phyloP scores from a whole-genome alignment of 352 stramenopile species.

The Pythium phragmitis region DNA sequence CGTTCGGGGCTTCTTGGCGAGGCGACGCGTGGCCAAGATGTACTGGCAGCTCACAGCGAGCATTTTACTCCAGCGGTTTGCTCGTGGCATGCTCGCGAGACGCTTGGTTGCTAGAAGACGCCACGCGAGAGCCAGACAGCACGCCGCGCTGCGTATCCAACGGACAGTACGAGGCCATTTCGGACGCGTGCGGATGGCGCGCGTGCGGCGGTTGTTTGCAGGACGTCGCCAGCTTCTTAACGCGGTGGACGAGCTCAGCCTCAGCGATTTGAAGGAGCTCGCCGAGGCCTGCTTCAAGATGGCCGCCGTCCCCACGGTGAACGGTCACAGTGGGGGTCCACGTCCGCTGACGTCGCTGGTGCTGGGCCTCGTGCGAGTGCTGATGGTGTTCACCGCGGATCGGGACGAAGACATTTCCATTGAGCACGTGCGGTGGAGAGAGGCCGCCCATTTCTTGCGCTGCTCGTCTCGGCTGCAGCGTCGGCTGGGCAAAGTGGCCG shows the following conservation, averaged over 20 bases:
- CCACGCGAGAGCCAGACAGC: slow-evolving; percentile 20
- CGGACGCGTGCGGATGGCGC: slow-evolving; percentile 57
- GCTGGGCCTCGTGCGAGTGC: slow-evolving; percentile 64
- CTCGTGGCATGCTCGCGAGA: slow-evolving; percentile 55
- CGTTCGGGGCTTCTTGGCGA: slow-evolving; percentile 63
- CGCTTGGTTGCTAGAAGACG: slow-evolving; percentile 29
- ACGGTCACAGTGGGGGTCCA: background rate
- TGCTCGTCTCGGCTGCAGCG: slow-evolving; percentile 47
- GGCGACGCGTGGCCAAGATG: slow-evolving; percentile 57
- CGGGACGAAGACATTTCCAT: slow-evolving; percentile 52
- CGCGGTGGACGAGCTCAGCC: slow-evolving; percentile 27
- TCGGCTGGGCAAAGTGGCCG: slow-evolving; percentile 42
- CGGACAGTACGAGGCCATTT: slow-evolving; percentile 54
- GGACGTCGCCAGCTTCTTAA: slow-evolving; percentile 30
- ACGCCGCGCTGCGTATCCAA: slow-evolving; percentile 45
- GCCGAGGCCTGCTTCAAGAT: slow-evolving; percentile 51
- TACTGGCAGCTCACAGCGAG: slow-evolving; percentile 68
- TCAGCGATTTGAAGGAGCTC: slow-evolving; percentile 56
- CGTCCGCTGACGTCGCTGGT: slow-evolving; percentile 49
- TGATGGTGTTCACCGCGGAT: slow-evolving; percentile 70
- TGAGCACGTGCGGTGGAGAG: slow-evolving; percentile 55
- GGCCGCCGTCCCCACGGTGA: slow-evolving; percentile 35
- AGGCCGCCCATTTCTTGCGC: slow-evolving; percentile 53
- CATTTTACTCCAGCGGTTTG: slow-evolving; percentile 52
- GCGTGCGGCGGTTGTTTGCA: slow-evolving; percentile 44